Percentiles rank a stretch among this genome's conserved stretches.
phyloP scores from a whole-genome alignment of 352 stramenopile species.

The Globisporangium cylindrosporum region DNA sequence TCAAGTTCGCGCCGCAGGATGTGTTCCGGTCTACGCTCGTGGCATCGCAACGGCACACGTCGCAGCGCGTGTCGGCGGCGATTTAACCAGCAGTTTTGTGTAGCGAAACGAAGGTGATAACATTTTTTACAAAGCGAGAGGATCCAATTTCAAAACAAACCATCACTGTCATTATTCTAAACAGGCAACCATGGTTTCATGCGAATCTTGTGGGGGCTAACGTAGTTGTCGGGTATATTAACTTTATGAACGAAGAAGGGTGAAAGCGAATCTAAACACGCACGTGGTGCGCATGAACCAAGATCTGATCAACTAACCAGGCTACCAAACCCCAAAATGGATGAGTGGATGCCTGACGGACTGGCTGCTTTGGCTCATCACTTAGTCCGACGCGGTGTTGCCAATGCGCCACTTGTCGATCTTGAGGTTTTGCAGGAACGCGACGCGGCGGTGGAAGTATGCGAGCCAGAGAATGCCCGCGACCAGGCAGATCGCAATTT shows the following conservation, averaged over 20 bases:
- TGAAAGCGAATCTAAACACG: background rate
- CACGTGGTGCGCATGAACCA: background rate
- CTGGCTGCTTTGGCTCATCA: background rate
- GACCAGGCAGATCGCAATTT: constrained; percentile 67
- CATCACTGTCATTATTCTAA: background rate
- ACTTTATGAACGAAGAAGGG: constrained; percentile 6
- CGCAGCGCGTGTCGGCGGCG: constrained; percentile 17
- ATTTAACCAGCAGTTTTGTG: constrained; percentile 6
- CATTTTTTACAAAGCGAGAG: background rate
- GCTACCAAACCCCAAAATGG: background rate
- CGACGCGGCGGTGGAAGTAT: constrained; percentile 66
- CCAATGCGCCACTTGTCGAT: constrained; percentile 80
- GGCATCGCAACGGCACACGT: constrained; percentile 22
- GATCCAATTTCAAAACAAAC: background rate
- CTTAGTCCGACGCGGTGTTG: constrained; percentile 28
- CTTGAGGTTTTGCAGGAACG: constrained; percentile 77
- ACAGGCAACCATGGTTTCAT: background rate
- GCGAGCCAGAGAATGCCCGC: constrained; percentile 68
- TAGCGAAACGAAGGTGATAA: background rate
- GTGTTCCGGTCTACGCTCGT: constrained; percentile 62
- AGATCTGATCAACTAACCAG: background rate
- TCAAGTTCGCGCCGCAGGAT: constrained; percentile 70
- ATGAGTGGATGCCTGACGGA: background rate
- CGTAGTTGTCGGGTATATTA: constrained; percentile 1
- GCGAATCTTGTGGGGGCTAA: background rate